phyloP scores from a whole-genome alignment of 306 rosid genomes.

The Pterocarpus santalinus region DNA sequence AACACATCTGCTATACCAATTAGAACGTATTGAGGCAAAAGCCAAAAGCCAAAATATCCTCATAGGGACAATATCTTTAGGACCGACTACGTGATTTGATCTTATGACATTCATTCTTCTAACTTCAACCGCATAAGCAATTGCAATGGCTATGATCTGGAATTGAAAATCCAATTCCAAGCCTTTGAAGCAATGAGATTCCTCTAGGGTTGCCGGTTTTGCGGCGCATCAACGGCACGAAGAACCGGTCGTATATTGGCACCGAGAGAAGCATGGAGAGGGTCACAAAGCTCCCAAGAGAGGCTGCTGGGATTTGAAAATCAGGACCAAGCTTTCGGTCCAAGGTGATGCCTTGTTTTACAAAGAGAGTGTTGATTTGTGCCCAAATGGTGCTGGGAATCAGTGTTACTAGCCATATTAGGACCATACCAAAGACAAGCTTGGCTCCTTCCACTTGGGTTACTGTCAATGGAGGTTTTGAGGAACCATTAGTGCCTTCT shows the following conservation, averaged over 20 bases:
- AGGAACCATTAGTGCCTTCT: slow-evolving; percentile 28
- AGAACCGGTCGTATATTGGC: slow-evolving; percentile 77
- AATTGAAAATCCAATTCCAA: slow-evolving; percentile 82
- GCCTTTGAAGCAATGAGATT: slow-evolving; percentile 84
- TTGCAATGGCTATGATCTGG: slow-evolving; percentile 67
- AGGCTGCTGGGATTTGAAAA: slow-evolving; percentile 85
- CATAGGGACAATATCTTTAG: slow-evolving; percentile 70
- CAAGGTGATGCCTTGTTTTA: slow-evolving; percentile 93
- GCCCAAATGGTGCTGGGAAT: slow-evolving; percentile 91
- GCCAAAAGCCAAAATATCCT: slow-evolving; percentile 75
- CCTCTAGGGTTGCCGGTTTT: slow-evolving; percentile 85
- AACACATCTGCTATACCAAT: slow-evolving; percentile 88
- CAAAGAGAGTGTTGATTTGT: slow-evolving; percentile 78
- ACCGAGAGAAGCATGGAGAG: slow-evolving; percentile 77
- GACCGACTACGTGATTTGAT: slow-evolving; percentile 48
- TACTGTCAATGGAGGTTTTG: slow-evolving; percentile 64
- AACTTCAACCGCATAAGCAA: slow-evolving; percentile 75
- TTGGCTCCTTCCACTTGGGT: slow-evolving; percentile 94
- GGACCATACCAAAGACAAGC: slow-evolving; percentile 74
- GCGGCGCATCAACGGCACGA: slow-evolving; percentile 68
- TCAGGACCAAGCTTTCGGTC: slow-evolving; percentile 64
- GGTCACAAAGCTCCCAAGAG: slow-evolving; percentile 75
- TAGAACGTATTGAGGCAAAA: slow-evolving; percentile 85
- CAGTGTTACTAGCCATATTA: slow-evolving; percentile 69
- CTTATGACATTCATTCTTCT: slow-evolving; percentile 69